Conservation (phyloP, 108 stramenopile species). For the Skeletonema tropicum region DNA sequence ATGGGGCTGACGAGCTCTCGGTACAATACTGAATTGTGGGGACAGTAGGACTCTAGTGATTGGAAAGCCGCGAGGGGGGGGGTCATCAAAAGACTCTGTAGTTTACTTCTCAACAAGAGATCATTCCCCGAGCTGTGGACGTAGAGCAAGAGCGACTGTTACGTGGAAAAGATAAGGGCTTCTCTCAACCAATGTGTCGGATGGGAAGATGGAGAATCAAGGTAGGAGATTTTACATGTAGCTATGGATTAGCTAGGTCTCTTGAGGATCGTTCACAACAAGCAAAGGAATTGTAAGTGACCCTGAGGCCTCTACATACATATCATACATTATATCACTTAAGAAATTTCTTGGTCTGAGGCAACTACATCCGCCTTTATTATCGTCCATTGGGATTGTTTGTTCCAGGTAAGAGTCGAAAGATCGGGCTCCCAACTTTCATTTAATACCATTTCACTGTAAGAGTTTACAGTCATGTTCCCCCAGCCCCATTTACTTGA, state of each 20-base stretch:
- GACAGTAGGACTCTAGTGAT: constrained; percentile 73
- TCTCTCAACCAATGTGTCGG: constrained; percentile 65
- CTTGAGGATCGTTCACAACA: constrained; percentile 81
- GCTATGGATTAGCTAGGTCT: constrained; percentile 68
- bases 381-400: too few species aligned
- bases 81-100: constrained; percentile 38
- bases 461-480: too few species aligned
- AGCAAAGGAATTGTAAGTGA: constrained; percentile 78
- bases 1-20: constrained; percentile 50
- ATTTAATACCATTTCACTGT: too few species aligned
- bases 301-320: constrained; percentile 59
- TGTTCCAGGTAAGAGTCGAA: too few species aligned
- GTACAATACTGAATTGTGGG: constrained; percentile 82
- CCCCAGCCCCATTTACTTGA: too few species aligned
- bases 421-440: too few species aligned
- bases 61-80: constrained; percentile 24
- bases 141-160: constrained; percentile 57
- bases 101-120: constrained; percentile 69
- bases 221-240: constrained; percentile 75
- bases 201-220: constrained; percentile 56
- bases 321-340: too few species aligned
- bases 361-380: too few species aligned
- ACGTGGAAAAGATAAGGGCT: constrained; percentile 52
- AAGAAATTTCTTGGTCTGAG: too few species aligned
- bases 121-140: constrained; percentile 68